Evolutionary conservation across 768 basidiomycete genomes (phyloP).

Genomic region (Suillus lakei): DNA sequence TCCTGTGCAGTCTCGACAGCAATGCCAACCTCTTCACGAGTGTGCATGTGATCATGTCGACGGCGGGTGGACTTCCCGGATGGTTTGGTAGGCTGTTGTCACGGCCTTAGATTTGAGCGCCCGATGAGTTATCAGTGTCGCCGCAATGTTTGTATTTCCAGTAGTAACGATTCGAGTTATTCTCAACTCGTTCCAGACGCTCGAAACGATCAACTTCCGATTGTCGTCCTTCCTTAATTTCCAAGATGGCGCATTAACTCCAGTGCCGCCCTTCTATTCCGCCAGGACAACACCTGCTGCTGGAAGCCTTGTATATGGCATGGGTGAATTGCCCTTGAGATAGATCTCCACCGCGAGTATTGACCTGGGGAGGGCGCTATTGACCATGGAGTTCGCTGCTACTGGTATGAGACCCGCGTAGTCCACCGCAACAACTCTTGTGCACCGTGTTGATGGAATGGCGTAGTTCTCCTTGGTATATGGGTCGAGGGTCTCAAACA

Average conservation of each 20-base stretch:
- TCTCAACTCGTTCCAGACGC: too few relatives aligned
- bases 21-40: too few relatives aligned
- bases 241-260: constrained; percentile 48
- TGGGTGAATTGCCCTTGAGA: constrained; percentile 65
- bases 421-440: constrained; percentile 83
- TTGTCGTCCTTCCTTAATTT: constrained; percentile 62
- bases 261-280: constrained; percentile 44
- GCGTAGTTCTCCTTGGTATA: constrained; percentile 93
- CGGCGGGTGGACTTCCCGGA: too few relatives aligned
- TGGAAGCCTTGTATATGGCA: constrained; percentile 75
- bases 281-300: constrained; percentile 61
- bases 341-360: constrained; percentile 77
- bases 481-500: constrained; percentile 93
- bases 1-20: too few relatives aligned
- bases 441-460: constrained; percentile 91
- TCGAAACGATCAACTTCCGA: constrained; percentile 56
- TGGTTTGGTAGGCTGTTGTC: too few relatives aligned
- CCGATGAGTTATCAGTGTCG: too few relatives aligned
- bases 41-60: too few relatives aligned
- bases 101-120: too few relatives aligned
- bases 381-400: constrained; percentile 85
- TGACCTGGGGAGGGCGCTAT: constrained; percentile 71
- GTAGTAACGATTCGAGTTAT: too few relatives aligned
- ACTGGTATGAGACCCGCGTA: constrained; percentile 85
- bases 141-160: too few relatives aligned